Conservation (phyloP, 1,139 yeast genomes). For the Taphrina populina region DNA sequence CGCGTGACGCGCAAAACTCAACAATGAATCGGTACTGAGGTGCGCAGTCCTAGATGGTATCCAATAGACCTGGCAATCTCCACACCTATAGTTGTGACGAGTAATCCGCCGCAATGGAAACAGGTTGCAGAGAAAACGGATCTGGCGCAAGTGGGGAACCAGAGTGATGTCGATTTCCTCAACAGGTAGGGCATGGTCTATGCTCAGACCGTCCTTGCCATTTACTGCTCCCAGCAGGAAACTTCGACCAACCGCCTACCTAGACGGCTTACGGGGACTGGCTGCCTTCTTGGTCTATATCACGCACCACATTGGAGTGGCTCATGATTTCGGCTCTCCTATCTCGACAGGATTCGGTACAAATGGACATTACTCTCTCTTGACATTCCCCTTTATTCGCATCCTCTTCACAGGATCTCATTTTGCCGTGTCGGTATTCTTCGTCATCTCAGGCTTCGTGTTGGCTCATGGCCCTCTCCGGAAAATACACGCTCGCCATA, state of each 20-base stretch:
- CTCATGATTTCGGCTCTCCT: conserved; percentile 12
- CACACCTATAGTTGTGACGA: too few species aligned
- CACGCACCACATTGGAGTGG: conserved; percentile 18
- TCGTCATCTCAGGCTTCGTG: conserved; percentile 26
- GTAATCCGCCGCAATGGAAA: too few species aligned
- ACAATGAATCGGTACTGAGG: too few species aligned
- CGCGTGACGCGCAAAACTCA: too few species aligned
- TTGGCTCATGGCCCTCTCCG: conserved; percentile 9
- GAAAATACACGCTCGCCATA: conserved; percentile 2
- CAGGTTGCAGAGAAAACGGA: too few species aligned
- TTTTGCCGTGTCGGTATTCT: conserved; percentile 24
- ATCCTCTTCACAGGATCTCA: conserved; percentile 19
- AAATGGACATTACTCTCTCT: conserved; percentile 8
- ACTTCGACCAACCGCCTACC: conserved; percentile 16
- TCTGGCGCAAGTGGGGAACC: too few species aligned
- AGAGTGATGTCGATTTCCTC: too few species aligned
- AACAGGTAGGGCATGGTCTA: neutral
- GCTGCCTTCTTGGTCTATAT: conserved; percentile 26
- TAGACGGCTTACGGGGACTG: conserved; percentile 24
- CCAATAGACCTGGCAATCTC: too few species aligned
- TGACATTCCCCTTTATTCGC: conserved; percentile 7
- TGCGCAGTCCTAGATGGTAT: too few species aligned
- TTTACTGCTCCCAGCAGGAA: neutral
- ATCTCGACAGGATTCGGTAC: conserved; percentile 9
- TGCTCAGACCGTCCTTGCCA: conserved; percentile 1